Evolutionary conservation across 106 monocot genomes (phyloP).

Genomic region (Allium fistulosum): DNA sequence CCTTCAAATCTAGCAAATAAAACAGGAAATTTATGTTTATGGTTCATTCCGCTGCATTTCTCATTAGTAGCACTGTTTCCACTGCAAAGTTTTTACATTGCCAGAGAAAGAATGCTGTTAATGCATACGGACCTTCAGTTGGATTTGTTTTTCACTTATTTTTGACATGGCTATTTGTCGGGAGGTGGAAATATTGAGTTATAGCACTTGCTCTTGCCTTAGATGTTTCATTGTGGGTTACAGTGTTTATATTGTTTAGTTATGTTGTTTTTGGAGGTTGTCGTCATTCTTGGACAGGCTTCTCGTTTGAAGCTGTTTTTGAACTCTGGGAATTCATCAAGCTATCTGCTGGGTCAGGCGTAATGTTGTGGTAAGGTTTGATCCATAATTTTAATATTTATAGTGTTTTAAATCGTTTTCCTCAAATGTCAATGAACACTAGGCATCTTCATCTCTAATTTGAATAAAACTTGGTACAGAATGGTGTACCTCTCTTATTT

Average conservation of each 20-base stretch:
- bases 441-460: no score
- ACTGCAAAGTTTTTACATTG: constrained; percentile 24
- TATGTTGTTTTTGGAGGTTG: constrained; percentile 22
- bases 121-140: constrained; percentile 3
- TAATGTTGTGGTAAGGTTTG: constrained; percentile 45
- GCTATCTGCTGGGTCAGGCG: constrained; percentile 20
- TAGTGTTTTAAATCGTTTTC: no score
- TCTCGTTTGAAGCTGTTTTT: no score
- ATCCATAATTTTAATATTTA: no score
- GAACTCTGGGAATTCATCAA: constrained; percentile 21
- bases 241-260: constrained; percentile 12
- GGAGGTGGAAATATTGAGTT: constrained; percentile 11
- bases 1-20: constrained; percentile 13
- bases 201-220: constrained; percentile 14
- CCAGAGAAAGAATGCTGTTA: constrained; percentile 19
- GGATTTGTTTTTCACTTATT: constrained; percentile 10
- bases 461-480: no score
- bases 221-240: constrained; percentile 17
- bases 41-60: constrained; percentile 25
- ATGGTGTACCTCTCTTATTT: no score
- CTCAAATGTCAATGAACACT: no score
- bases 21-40: constrained; percentile 13
- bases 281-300: constrained; percentile 19
- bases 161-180: constrained; percentile 17
- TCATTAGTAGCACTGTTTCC: constrained; percentile 18